These are phyloP conservation scores for Neopestalotiopsis sp. DNA, from an alignment of 2,329 filamentous ascomycete species.

Conservation along the genomic window DNA sequence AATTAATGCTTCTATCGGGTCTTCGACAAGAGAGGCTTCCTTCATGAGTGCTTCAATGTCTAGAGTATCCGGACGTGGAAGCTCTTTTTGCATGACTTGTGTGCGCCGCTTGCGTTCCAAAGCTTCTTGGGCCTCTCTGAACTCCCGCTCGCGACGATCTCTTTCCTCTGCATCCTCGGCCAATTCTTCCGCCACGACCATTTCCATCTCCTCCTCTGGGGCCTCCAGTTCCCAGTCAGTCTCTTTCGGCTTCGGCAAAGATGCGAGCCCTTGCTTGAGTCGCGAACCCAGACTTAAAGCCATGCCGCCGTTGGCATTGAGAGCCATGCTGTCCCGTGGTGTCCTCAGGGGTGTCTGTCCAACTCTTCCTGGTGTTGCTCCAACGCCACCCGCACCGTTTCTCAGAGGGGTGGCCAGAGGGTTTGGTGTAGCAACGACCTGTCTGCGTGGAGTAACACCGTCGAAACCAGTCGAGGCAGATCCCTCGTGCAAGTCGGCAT, in stretches of 20 bases:
- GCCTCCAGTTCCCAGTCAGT: conserved; percentile 93
- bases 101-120: conserved; percentile 84
- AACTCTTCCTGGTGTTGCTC: conserved; percentile 70
- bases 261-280: conserved; percentile 75
- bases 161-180: conserved; percentile 72
- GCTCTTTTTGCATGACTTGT: conserved; percentile 84
- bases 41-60: conserved; percentile 74
- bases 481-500: conserved; percentile 85
- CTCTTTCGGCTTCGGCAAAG: conserved; percentile 90
- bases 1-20: conserved; percentile 73
- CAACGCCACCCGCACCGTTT: conserved; percentile 64
- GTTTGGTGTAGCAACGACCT: conserved; percentile 89
- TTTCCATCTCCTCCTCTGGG: conserved; percentile 79
- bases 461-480: conserved; percentile 86
- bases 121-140: conserved; percentile 74
- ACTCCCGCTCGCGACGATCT: conserved; percentile 78
- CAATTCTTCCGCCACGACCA: conserved; percentile 52
- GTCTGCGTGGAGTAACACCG: conserved; percentile 79
- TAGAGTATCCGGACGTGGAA: conserved; percentile 78
- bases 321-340: conserved; percentile 82
- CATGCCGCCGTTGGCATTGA: conserved; percentile 77
- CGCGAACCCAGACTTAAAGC: conserved; percentile 75
- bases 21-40: conserved; percentile 62
- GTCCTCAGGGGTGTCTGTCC: conserved; percentile 88
- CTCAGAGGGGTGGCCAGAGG: conserved; percentile 90